Evolutionary conservation across 2,329 filamentous ascomycete species (phyloP).

Genomic region (Fusarium sp.): DNA sequence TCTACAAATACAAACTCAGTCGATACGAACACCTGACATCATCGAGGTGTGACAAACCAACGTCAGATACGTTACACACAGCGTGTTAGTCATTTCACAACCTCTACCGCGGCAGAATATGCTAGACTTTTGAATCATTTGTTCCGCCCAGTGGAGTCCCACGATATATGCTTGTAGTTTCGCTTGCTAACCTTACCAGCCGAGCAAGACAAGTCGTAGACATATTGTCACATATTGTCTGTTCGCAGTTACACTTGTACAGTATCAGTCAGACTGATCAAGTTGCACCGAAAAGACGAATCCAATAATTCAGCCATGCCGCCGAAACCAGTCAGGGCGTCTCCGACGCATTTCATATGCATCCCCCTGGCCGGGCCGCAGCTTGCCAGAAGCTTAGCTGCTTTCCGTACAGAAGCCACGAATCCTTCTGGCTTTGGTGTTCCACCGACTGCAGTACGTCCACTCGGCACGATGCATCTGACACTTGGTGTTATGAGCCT

Average conservation of each 20-base stretch:
- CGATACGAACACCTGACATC: constrained; percentile 36
- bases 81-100: constrained; percentile 13
- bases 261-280: not conserved
- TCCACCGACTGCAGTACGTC: constrained; percentile 76
- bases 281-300: not conserved
- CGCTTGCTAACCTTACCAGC: constrained; percentile 8
- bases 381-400: constrained; percentile 69
- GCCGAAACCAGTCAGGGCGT: constrained; percentile 54
- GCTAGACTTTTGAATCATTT: not conserved
- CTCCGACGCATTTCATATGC: constrained; percentile 80
- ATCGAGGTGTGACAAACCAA: constrained; percentile 16
- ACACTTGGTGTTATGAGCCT: constrained; percentile 90
- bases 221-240: not conserved
- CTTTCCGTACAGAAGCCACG: constrained; percentile 71
- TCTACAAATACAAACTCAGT: constrained; percentile 1
- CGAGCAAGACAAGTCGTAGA: not conserved
- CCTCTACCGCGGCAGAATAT: constrained; percentile 12
- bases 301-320: constrained; percentile 14
- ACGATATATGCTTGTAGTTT: not conserved
- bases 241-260: not conserved
- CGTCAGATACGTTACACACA: constrained; percentile 12
- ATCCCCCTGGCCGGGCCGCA: constrained; percentile 77
- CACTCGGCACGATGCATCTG: constrained; percentile 83
- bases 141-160: not conserved
- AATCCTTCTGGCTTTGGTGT: constrained; percentile 60